Base-by-base conservation (phyloP, 2,329 filamentous ascomycete genomes). In the Saccharata proteae region DNA sequence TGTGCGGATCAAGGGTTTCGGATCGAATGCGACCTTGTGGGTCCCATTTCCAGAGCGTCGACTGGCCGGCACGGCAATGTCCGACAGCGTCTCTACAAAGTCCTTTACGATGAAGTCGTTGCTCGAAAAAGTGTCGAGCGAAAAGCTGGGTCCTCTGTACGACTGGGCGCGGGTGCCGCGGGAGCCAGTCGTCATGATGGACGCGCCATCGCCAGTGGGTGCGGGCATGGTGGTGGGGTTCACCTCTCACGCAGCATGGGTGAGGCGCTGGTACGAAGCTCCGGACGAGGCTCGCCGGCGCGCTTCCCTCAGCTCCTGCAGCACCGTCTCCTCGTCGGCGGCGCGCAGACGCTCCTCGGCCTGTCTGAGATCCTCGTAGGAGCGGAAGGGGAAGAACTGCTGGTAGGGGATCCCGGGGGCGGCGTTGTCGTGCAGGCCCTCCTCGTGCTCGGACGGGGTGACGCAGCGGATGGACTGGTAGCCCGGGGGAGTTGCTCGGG, bases 101-200 rank as follows among this genome's bases (percentile, higher is more conserved):
- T 98, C 90, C 49, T 93, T 85, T 43, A 96, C 88, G 40, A 96
- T 94, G 51, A 96, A 98, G 60, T 96, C 90, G 45, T 61, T 62
- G 43, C 54, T 64, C 49, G 62, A 61, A 53, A 69, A 69, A 35
- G 86, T 85, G 26, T 93, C 83, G 38, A 96, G 68, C 7, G 76
- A 83, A 62, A 94, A 94, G 54, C 70, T 79, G 38, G 83, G 82
- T 22, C 78, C 81, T 70, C 72, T 67, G 38, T 65, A 65, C 39
- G 54, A 44, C 38, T 45, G 52, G 21, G 55, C 46, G 16, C 58
- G 56, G 31, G 58, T 59, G 35, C 52, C 57, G 32, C 41, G 44
- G 31, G 49, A 41, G n/a, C n/a, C n/a, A n/a, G n/a, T n/a, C 16
- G 58, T 57, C 30, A 60, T 49, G 30, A 61, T 41, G 26, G 61